Conservation (phyloP, 257 asterid genomes). For the Fraxinus quadrangulata region DNA sequence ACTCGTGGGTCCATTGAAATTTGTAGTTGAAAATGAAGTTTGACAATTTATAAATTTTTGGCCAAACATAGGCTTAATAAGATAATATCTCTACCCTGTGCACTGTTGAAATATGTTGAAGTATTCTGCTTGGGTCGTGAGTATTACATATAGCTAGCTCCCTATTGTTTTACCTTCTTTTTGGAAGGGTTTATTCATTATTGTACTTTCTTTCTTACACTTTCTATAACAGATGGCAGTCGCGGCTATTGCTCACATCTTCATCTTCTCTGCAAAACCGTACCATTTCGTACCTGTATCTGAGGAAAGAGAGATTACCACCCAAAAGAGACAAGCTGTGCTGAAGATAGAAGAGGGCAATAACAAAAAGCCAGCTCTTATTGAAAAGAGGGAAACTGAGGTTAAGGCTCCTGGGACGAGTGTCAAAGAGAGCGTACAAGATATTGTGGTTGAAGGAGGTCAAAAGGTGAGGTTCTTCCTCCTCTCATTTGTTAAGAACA, state of each 20-base stretch:
- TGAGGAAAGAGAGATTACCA: conserved; percentile 39
- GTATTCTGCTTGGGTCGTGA: not conserved
- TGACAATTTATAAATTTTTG: no score
- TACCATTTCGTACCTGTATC: conserved; percentile 62
- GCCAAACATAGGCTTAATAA: no score
- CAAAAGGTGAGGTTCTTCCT: conserved; percentile 57
- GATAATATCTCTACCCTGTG: not conserved
- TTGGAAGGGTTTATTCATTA: not conserved
- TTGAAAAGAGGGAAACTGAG: conserved; percentile 66
- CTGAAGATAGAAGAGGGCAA: conserved; percentile 54
- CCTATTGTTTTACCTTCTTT: not conserved
- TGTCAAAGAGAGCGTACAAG: conserved; percentile 87
- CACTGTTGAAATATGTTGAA: not conserved
- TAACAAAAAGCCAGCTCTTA: conserved; percentile 48
- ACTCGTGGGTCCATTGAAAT: no score
- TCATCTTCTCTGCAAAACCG: conserved; percentile 79
- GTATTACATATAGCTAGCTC: not conserved
- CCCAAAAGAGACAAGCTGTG: conserved; percentile 51
- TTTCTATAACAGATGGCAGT: conserved; percentile 73
- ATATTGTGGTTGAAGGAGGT: conserved; percentile 92
- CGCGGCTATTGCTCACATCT: conserved; percentile 91
- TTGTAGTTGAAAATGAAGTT: no score
- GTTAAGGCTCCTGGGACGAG: conserved; percentile 84
- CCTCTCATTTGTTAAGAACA: not conserved
- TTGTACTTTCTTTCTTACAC: not conserved